Conservation (phyloP, 371 early-diverging fungal species). For the Mortierella sp. region DNA sequence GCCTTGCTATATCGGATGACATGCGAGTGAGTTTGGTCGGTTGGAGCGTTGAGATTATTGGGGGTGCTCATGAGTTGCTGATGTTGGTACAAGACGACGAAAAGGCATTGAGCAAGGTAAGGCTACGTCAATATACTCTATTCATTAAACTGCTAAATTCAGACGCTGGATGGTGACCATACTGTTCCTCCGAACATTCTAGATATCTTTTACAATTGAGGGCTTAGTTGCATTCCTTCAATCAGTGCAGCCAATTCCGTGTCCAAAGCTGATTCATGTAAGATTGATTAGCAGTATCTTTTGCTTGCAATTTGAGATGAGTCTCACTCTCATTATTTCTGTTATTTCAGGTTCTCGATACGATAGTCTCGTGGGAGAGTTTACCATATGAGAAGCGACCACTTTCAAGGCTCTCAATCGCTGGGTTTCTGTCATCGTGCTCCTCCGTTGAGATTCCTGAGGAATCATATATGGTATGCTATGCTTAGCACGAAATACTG, state of each 20-base stretch:
- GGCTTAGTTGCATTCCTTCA: slow-evolving; percentile 21
- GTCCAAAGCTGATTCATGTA: slow-evolving; percentile 25
- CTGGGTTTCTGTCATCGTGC: slow-evolving; percentile 28
- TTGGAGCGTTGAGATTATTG: slow-evolving; percentile 40
- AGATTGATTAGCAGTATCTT: not conserved
- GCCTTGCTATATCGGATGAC: not conserved
- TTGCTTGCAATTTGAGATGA: not conserved
- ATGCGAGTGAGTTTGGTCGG: slow-evolving; percentile 11
- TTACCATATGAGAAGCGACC: slow-evolving; percentile 13
- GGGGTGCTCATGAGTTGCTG: slow-evolving; percentile 27
- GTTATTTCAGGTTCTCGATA: slow-evolving; percentile 19
- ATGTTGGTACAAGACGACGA: slow-evolving; percentile 9
- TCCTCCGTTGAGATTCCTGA: slow-evolving; percentile 10
- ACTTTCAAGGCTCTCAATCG: slow-evolving; percentile 26
- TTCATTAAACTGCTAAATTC: not conserved
- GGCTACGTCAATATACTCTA: too few species aligned
- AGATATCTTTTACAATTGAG: slow-evolving; percentile 32
- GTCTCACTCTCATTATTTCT: not conserved
- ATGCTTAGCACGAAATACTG: not conserved
- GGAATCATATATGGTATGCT: slow-evolving; percentile 22
- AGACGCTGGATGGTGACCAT: not conserved
- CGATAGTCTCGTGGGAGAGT: slow-evolving; percentile 29
- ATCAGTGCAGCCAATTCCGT: slow-evolving; percentile 24
- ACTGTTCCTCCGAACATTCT: not conserved
- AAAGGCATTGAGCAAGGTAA: slow-evolving; percentile 25